These are phyloP conservation scores for Cladosporium sp. DNA, from an alignment of 2,329 filamentous ascomycete species.

Conservation along the genomic window DNA sequence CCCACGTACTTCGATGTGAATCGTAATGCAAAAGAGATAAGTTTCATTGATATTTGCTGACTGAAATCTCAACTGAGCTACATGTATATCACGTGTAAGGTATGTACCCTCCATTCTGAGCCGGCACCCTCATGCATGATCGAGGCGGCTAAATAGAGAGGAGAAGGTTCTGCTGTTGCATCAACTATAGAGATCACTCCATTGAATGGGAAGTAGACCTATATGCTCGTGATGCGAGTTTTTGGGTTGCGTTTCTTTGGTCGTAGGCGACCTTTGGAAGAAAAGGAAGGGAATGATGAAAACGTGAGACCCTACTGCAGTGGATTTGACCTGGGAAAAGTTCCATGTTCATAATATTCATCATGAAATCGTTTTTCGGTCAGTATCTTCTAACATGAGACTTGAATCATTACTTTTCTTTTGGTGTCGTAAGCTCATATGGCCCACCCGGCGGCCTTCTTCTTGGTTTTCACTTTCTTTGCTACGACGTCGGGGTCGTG, in stretches of 20 bases:
- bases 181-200: slow-evolving; percentile 14
- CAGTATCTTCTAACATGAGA: not conserved
- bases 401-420: not conserved
- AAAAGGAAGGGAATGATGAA: slow-evolving; percentile 5
- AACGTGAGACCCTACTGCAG: too few species aligned
- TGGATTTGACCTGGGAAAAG: too few species aligned
- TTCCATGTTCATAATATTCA: slow-evolving; percentile 4
- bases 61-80: too few species aligned
- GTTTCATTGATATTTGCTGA: too few species aligned
- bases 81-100: too few species aligned
- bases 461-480: slow-evolving; percentile 31
- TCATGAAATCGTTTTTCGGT: too few species aligned
- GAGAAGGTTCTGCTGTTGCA: slow-evolving; percentile 9
- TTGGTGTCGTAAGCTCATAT: slow-evolving; percentile 23
- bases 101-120: slow-evolving; percentile 10
- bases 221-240: slow-evolving; percentile 12
- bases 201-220: slow-evolving; percentile 13
- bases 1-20: too few species aligned
- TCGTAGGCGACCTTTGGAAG: not conserved
- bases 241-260: too few species aligned
- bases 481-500: slow-evolving; percentile 24
- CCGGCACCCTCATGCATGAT: slow-evolving; percentile 3
- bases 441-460: slow-evolving; percentile 34
- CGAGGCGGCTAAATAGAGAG: slow-evolving; percentile 4
- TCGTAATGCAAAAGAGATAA: too few species aligned